Percentiles rank a stretch among this genome's conserved stretches.
Conservation (phyloP, 2,329 filamentous ascomycete species). For the Cladophialophora immunda region DNA sequence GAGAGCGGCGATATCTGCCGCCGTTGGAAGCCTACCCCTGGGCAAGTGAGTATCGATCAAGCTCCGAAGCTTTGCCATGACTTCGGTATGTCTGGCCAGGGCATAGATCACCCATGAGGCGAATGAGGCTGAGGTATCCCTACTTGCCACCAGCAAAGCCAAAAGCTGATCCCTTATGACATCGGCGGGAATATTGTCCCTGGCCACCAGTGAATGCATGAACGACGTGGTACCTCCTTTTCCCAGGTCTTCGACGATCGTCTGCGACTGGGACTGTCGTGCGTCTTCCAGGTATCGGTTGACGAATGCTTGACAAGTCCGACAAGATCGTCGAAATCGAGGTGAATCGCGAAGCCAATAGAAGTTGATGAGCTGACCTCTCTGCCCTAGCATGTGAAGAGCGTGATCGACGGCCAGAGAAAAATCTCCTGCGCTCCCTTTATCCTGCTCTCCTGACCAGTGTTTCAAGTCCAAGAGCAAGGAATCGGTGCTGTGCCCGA, state of each 20-base stretch:
- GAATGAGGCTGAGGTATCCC: conserved; percentile 48
- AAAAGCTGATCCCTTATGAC: conserved; percentile 43
- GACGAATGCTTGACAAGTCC: conserved; percentile 13
- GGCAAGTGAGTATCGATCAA: conserved; percentile 34
- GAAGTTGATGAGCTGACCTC: conserved; percentile 43
- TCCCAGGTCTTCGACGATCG: conserved; percentile 31
- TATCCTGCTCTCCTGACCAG: conserved; percentile 15
- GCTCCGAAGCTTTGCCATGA: conserved; percentile 24
- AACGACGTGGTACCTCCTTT: conserved; percentile 32
- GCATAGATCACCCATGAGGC: conserved; percentile 45
- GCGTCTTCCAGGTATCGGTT: conserved; percentile 17
- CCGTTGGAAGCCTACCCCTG: conserved; percentile 29
- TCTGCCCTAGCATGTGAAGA: conserved; percentile 47
- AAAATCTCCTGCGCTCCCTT: conserved; percentile 22
- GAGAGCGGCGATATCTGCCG: conserved; percentile 17
- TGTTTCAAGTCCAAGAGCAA: conserved; percentile 43
- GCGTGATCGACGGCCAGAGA: conserved; percentile 25
- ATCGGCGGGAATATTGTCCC: conserved; percentile 33
- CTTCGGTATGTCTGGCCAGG: conserved; percentile 40
- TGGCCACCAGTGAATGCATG: conserved; percentile 37
- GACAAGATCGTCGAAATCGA: conserved; percentile 44
- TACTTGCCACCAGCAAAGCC: conserved; percentile 47
- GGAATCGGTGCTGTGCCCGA: conserved; percentile 65
- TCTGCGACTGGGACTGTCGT: not conserved
- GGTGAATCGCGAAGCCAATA: conserved; percentile 51